These are phyloP conservation scores for Geotrichum bryndzae DNA, from an alignment of 1,139 yeast genomes.

Conservation along the genomic window DNA sequence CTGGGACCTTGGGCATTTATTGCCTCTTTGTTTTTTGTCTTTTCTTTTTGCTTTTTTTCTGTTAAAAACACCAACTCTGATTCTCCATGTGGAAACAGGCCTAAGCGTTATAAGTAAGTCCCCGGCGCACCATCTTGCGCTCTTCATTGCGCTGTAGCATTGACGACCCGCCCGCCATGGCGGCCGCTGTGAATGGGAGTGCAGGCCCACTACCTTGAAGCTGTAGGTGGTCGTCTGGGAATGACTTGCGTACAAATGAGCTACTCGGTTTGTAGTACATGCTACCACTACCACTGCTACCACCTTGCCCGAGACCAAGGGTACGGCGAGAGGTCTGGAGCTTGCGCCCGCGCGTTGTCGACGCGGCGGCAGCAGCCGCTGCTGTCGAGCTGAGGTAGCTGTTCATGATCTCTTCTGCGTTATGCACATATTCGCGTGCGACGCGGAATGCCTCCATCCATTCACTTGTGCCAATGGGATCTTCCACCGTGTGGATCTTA, in stretches of 20 bases:
- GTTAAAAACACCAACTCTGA: too few relatives aligned
- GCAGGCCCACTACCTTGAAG: not conserved
- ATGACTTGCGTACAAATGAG: not conserved
- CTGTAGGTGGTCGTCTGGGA: not conserved
- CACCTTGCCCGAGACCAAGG: not conserved
- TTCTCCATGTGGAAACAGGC: not conserved
- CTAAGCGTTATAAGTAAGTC: not conserved
- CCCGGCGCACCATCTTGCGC: conserved; percentile 12
- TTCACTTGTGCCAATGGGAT: conserved; percentile 29
- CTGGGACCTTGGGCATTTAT: too few relatives aligned
- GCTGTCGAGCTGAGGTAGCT: conserved; percentile 29
- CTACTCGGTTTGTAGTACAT: not conserved
- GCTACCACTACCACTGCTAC: not conserved
- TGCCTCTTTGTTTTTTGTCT: too few relatives aligned
- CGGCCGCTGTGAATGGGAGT: not conserved
- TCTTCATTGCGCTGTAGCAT: conserved; percentile 16
- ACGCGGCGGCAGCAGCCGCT: conserved; percentile 37
- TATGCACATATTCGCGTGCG: conserved; percentile 28
- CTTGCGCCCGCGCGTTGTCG: not conserved
- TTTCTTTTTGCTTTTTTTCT: not conserved
- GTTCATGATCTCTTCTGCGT: conserved; percentile 23
- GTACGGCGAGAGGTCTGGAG: not conserved
- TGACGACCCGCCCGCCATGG: not conserved
- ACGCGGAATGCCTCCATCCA: conserved; percentile 34
- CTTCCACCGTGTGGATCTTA: conserved; percentile 35